Conservation (phyloP, 805 yeast genomes). For the Candida sphagnicola region DNA sequence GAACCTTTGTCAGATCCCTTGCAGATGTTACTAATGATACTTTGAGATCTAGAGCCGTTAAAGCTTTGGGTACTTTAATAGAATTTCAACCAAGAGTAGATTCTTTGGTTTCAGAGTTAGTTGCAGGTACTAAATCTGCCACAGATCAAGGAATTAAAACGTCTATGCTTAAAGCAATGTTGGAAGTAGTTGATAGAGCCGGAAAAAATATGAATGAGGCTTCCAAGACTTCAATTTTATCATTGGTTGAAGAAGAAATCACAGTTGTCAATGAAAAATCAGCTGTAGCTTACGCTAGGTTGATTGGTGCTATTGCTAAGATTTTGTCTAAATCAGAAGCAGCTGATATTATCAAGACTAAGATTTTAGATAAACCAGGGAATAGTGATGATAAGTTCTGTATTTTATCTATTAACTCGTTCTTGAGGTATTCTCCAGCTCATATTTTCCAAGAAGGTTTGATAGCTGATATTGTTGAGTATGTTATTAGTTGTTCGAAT, state of each 20-base stretch:
- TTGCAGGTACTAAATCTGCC: slow-evolving; percentile 66
- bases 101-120: slow-evolving; percentile 81
- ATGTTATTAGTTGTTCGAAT: slow-evolving; percentile 42
- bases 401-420: slow-evolving; percentile 70
- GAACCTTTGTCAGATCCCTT: slow-evolving; percentile 91
- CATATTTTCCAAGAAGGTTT: slow-evolving; percentile 55
- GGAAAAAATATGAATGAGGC: slow-evolving; percentile 74
- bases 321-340: slow-evolving; percentile 66
- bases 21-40: slow-evolving; percentile 72
- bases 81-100: slow-evolving; percentile 91
- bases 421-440: slow-evolving; percentile 71
- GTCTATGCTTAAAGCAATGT: slow-evolving; percentile 79
- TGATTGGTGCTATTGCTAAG: slow-evolving; percentile 73
- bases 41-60: slow-evolving; percentile 80
- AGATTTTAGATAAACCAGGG: slow-evolving; percentile 48
- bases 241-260: slow-evolving; percentile 72
- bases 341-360: slow-evolving; percentile 49
- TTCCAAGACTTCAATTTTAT: slow-evolving; percentile 64
- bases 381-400: slow-evolving; percentile 53
- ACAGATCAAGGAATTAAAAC: slow-evolving; percentile 71
- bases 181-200: slow-evolving; percentile 76
- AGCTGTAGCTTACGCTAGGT: slow-evolving; percentile 72
- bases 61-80: slow-evolving; percentile 83
- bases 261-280: slow-evolving; percentile 49
- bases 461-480: slow-evolving; percentile 45